Evolutionary conservation across 495 filamentous ascomycete genomes (phyloP), one percentile per base, ranked within the genome.

Genomic region (Neurospora tetraspora): DNA sequence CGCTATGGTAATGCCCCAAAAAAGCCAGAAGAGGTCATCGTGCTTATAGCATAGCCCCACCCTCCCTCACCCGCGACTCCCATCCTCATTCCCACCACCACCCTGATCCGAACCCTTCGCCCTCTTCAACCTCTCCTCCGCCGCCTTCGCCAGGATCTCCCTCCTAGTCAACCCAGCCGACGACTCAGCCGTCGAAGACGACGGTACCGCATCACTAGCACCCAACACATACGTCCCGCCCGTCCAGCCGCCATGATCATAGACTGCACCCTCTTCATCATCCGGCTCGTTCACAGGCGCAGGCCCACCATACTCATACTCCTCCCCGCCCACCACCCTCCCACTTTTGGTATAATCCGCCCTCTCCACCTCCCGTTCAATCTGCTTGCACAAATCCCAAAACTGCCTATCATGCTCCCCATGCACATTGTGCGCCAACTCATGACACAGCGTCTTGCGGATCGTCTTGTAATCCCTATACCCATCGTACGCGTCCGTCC

Each of bases 401-500:
- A 99, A 99, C 14, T 90, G 80, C 16, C 89, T 82, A 81, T 98
- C 94, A 81, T 99, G 96, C 1, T 91, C 88, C 0, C 90, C 87
- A 77, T 89, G 90, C 11, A 96, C 94, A 77, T 94, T 97, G 81
- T 99, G 96, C 79, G 95, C 90, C 53, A 99, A 84, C 86, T 99
- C 96, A 79, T 99, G 96, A 78, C 94, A 97, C 38, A 98, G 85
- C 76, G 96, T 98, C 76, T 92, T 93, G 59, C 96, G 86, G 38
- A 99, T 96, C 1, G 89, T 92, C 73, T 91, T 89, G 78, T 98
- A 99, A 78, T 98, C 92, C 20, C 96, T 81, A 75, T 95, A 99
- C 7, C 96, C 96, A 80, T 97, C 95, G 80, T 94, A 94, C 16
- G 92, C 93, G 81, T 99, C 96, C 7, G 96, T 98, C 16, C 96